Conservation (phyloP, 176 grass and related monocot species). For the Eremochloa ophiuroides region DNA sequence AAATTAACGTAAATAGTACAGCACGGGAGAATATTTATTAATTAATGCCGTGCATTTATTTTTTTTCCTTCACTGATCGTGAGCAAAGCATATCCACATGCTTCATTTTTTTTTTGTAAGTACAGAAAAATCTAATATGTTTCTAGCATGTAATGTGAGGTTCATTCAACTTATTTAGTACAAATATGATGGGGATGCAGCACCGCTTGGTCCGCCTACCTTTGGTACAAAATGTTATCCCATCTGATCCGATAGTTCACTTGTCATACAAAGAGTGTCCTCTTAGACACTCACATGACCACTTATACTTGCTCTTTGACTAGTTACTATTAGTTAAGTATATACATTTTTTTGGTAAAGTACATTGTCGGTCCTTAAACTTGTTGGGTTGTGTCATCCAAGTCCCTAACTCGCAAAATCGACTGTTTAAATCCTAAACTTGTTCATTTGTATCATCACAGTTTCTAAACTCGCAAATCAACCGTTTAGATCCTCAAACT, state of each 20-base stretch:
- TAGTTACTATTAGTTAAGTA: not conserved
- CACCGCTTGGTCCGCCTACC: not conserved
- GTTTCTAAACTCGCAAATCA: too few relatives aligned
- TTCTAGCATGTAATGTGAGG: not conserved
- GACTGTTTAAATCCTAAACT: too few relatives aligned
- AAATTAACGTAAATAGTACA: conserved; percentile 17
- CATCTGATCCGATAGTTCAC: not conserved
- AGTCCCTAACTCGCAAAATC: too few relatives aligned
- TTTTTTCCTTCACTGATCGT: not conserved
- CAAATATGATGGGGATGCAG: not conserved
- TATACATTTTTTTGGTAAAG: too few relatives aligned
- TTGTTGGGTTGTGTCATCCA: too few relatives aligned
- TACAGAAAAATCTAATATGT: not conserved
- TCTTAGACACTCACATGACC: not conserved
- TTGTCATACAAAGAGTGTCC: not conserved
- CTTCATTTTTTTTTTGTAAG: not conserved
- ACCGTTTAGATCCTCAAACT: too few relatives aligned
- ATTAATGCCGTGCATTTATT: not conserved
- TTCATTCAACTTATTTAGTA: not conserved
- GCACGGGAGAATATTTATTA: not conserved
- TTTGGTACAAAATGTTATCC: not conserved
- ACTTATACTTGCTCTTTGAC: not conserved
- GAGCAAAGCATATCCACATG: not conserved
- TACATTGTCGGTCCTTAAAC: too few relatives aligned
- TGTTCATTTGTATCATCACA: too few relatives aligned